These are phyloP conservation scores for Kernera saxatilis DNA, from an alignment of 345 rosid genomes.

Conservation along the genomic window DNA sequence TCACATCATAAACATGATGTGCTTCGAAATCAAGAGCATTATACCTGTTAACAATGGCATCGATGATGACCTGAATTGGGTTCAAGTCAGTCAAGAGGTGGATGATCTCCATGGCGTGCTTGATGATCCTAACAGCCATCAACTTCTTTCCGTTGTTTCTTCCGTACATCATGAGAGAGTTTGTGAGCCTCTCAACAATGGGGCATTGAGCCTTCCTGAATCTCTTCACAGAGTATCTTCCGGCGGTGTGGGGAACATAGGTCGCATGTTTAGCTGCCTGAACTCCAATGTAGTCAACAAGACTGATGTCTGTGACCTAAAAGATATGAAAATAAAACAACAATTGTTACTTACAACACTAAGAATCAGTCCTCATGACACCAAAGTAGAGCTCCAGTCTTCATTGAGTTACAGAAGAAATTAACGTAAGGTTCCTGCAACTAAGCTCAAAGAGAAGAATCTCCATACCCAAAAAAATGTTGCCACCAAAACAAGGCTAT, in stretches of 20 bases:
- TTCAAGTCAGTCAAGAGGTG: constrained; percentile 60
- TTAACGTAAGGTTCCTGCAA: not conserved
- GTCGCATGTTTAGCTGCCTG: constrained; percentile 64
- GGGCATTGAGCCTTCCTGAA: constrained; percentile 92
- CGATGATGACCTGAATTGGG: constrained; percentile 77
- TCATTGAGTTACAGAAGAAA: not conserved
- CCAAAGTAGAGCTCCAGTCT: not conserved
- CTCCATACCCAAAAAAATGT: not conserved
- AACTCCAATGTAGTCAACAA: constrained; percentile 59
- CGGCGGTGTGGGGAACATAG: constrained; percentile 77
- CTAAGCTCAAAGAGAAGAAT: not conserved
- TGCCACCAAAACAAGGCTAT: not conserved
- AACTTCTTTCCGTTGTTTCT: constrained; percentile 79
- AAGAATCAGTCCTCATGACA: not conserved
- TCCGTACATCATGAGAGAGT: constrained; percentile 89
- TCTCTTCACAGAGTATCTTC: constrained; percentile 76
- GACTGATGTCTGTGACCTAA: constrained; percentile 56
- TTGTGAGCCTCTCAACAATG: constrained; percentile 75
- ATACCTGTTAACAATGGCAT: constrained; percentile 75
- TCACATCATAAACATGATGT: not conserved
- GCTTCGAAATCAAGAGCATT: not conserved
- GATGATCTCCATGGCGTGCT: constrained; percentile 82
- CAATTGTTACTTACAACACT: not conserved
- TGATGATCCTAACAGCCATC: constrained; percentile 65
- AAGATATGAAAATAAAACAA: not conserved